phyloP scores from a whole-genome alignment of 192 early-diverging fungal species.

The Endogone sp. region DNA sequence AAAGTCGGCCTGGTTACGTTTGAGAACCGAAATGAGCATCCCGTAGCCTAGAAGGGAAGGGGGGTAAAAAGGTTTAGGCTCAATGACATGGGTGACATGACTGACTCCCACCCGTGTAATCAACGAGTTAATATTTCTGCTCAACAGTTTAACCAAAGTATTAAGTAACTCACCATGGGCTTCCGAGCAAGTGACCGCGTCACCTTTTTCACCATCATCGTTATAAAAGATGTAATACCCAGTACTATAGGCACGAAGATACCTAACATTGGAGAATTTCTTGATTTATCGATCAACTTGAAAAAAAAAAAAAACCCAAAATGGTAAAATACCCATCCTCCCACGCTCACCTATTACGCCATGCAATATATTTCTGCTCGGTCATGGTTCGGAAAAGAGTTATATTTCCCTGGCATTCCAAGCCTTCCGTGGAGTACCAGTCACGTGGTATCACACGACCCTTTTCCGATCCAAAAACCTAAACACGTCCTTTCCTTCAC shows the following conservation, averaged over 20 bases:
- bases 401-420: neutral
- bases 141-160: too few species aligned
- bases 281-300: neutral
- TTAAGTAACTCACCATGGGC: conserved; percentile 26
- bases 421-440: too few species aligned
- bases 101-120: neutral
- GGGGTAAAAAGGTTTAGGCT: neutral
- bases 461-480: neutral
- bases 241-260: conserved; percentile 42
- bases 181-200: conserved; percentile 51
- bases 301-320: neutral
- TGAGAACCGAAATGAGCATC: conserved; percentile 48
- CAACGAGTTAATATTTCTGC: neutral
- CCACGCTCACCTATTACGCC: conserved; percentile 14
- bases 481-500: neutral
- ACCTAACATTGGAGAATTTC: conserved; percentile 5
- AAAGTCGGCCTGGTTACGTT: conserved; percentile 49
- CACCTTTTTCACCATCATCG: conserved; percentile 38
- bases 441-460: too few species aligned
- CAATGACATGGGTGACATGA: neutral
- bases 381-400: neutral
- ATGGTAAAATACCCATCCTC: neutral
- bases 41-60: conserved; percentile 34
- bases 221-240: conserved; percentile 50
- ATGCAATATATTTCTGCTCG: conserved; percentile 18